Percentiles rank a stretch among this genome's conserved stretches.
Evolutionary conservation across 768 basidiomycete species (phyloP).

Genomic region (Termitomyces sp.): DNA sequence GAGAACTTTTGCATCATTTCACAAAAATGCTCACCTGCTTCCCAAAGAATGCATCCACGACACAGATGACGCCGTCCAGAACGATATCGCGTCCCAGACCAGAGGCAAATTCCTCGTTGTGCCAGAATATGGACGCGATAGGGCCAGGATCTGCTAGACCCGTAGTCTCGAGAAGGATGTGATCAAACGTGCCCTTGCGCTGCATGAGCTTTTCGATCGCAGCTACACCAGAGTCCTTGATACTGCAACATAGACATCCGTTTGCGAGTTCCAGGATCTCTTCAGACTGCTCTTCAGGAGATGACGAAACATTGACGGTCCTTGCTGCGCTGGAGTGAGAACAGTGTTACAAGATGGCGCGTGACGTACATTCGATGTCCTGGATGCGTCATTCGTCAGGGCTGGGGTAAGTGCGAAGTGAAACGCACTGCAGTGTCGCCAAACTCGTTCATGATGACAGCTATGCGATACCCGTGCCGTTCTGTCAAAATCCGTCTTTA

Average conservation of each 20-base stretch:
- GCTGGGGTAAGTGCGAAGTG: neutral
- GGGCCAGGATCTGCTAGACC: slow-evolving; percentile 96
- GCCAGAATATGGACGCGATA: slow-evolving; percentile 84
- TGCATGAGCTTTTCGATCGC: slow-evolving; percentile 92
- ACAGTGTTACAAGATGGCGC: neutral
- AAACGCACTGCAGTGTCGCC: slow-evolving; percentile 85
- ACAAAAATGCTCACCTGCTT: slow-evolving; percentile 24
- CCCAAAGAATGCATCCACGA: slow-evolving; percentile 88
- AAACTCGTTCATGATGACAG: slow-evolving; percentile 98
- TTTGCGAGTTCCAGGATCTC: slow-evolving; percentile 92
- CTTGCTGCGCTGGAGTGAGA: slow-evolving; percentile 48
- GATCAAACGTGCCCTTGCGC: slow-evolving; percentile 84
- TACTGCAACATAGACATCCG: slow-evolving; percentile 97
- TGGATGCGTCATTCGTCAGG: slow-evolving; percentile 25
- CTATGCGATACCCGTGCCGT: slow-evolving; percentile 91
- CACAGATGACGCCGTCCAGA: slow-evolving; percentile 87
- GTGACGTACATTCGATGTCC: slow-evolving; percentile 83
- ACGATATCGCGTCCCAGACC: slow-evolving; percentile 66
- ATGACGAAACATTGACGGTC: slow-evolving; percentile 78
- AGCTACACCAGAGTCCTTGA: slow-evolving; percentile 89
- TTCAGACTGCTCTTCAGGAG: slow-evolving; percentile 62
- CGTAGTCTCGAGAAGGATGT: slow-evolving; percentile 94
- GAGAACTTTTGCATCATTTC: neutral
- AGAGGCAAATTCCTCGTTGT: slow-evolving; percentile 72
- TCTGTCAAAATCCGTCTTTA: slow-evolving; percentile 85